Conservation (phyloP, 1,284 basidiomycete genomes). For the Caloboletus inedulis region DNA sequence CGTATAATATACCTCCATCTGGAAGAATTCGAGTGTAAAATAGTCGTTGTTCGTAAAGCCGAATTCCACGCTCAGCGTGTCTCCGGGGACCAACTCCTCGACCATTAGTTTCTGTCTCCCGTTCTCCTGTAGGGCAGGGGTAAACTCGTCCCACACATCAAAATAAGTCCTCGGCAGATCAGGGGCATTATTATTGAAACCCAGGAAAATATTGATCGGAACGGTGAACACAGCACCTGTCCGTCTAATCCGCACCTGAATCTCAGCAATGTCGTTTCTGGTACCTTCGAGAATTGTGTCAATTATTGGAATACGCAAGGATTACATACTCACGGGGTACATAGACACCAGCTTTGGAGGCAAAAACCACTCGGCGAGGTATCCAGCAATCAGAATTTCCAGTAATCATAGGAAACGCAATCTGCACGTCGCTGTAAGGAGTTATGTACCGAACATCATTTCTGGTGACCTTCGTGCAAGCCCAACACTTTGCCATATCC, state of each 20-base stretch:
- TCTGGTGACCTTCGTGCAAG: not conserved
- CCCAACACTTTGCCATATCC: not conserved
- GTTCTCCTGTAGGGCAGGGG: not conserved
- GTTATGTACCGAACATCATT: not conserved
- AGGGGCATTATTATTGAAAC: no score
- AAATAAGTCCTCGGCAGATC: not conserved
- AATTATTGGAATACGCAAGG: not conserved
- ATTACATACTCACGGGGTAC: not conserved
- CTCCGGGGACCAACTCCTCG: not conserved
- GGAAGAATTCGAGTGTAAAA: not conserved
- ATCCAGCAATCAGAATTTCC: not conserved
- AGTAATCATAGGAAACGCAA: not conserved
- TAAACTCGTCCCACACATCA: not conserved
- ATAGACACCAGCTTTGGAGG: not conserved
- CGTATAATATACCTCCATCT: not conserved
- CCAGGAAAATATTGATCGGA: not conserved
- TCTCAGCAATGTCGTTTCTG: rapidly evolving
- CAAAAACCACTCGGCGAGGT: not conserved
- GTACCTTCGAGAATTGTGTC: not conserved
- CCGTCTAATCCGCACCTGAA: not conserved
- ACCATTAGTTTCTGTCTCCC: not conserved
- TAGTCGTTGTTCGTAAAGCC: not conserved
- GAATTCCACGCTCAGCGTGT: not conserved
- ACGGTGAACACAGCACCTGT: not conserved
- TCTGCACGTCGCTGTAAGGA: not conserved